These are phyloP conservation scores for Alternaria burnsii DNA, from an alignment of 2,329 filamentous ascomycete genomes.

Conservation along the genomic window DNA sequence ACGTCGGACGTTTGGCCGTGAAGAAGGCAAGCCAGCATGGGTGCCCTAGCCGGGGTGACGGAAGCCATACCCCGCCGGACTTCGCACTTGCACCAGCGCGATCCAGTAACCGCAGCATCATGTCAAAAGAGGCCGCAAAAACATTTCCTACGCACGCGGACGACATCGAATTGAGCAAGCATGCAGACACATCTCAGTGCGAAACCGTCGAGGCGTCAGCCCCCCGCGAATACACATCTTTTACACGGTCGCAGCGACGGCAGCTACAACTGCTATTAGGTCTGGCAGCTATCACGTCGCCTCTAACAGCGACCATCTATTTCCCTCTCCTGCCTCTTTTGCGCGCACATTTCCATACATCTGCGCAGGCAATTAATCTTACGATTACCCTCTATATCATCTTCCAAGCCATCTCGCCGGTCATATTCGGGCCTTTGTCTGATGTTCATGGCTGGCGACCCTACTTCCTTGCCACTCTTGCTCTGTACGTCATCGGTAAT, in stretches of 20 bases:
- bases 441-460: conserved; percentile 1
- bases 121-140: not conserved
- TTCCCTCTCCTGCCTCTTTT: too few relatives aligned
- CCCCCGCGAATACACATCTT: not conserved
- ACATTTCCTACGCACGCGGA: not conserved
- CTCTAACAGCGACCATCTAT: not conserved
- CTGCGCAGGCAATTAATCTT: too few relatives aligned
- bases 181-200: not conserved
- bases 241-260: not conserved
- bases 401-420: not conserved
- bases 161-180: not conserved
- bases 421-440: not conserved
- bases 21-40: not conserved
- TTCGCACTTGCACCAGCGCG: not conserved
- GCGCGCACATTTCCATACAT: too few relatives aligned
- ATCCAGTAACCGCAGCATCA: not conserved
- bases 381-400: too few relatives aligned
- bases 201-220: not conserved
- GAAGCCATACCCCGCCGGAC: not conserved
- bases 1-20: conserved; percentile 4
- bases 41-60: not conserved
- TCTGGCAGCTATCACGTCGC: not conserved
- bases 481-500: too few relatives aligned
- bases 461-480: too few relatives aligned
- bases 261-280: not conserved